Base-by-base conservation (phyloP, 441 rosid genomes). In the Cnidoscolus chayamansa region DNA sequence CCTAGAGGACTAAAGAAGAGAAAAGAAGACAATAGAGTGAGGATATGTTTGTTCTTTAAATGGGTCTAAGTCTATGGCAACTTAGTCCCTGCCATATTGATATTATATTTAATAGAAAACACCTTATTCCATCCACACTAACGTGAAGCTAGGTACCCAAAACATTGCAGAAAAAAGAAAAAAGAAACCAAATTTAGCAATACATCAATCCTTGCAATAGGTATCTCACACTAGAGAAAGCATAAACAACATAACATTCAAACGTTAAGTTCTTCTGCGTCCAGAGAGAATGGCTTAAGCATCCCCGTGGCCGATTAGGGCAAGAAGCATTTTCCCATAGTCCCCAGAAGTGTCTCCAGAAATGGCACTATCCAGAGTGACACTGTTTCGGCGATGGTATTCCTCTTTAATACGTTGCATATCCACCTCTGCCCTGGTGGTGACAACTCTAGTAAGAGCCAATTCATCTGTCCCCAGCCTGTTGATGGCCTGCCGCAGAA, bases 371-470 rank as follows among this genome's bases (percentile, higher is more conserved):
- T 88, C 94, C 53, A 92, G 83, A 37, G 97, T 77, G 64, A 87
- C 83, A n/a, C 89, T 89, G 86, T 88, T 92, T 37, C 95, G 81
- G 47, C 86, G 85, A 15, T 81, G 93, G 75, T 87, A 92, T 63
- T 86, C 92, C 72, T 90, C 97, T 70, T 86, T 90, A 62, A 90
- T 89, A 7, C 84, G 83, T 68, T 83, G 81, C 97, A 90, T 84
- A 82, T 94, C 97, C 32, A 90, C 86, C 82, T 94, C 94, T 3
- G 97, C 88, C 75, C 97, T 74, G 10, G 97, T 92, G n/a, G 88
- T 77, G 61, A 94, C 84, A 0, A 87, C 95, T 72, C 97, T 73
- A 51, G 95, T 88, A 7, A 94, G 90, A 59, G 84, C 95, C 87
- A 89, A 80, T 79, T 92, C 97, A 45, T 94, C 98, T 6, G 98